Conservation (phyloP, 345 rosid genomes). For the Arabidopsis thaliana region DNA sequence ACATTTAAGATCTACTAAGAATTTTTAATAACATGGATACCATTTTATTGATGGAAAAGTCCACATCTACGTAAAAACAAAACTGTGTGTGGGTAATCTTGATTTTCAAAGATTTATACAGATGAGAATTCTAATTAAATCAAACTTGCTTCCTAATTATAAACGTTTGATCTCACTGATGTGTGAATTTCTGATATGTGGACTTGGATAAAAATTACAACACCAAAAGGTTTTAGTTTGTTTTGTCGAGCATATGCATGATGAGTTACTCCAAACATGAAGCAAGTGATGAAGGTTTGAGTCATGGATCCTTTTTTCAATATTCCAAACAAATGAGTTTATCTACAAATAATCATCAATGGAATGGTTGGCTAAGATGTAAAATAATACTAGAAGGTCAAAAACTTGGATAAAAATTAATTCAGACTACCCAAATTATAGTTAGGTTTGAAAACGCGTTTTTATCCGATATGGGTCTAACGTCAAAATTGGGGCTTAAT, state of each 20-base stretch:
- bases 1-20: constrained; percentile 2
- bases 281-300: neutral
- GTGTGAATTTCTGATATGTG: neutral
- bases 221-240: neutral
- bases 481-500: neutral
- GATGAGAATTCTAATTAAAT: neutral
- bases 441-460: neutral
- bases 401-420: neutral
- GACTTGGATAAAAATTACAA: neutral
- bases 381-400: neutral
- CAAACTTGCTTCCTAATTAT: neutral
- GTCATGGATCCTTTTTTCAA: neutral
- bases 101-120: neutral
- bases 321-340: constrained; percentile 2
- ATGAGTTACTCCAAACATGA: neutral
- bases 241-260: constrained; percentile 2
- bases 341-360: neutral
- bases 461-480: neutral
- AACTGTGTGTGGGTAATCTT: neutral
- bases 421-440: neutral
- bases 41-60: no score
- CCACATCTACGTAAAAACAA: no score
- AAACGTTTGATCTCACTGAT: neutral
- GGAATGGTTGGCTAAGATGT: neutral
- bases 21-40: neutral